Base-by-base conservation (phyloP, 805 yeast genomes). In the Lipomyces oligophaga region DNA sequence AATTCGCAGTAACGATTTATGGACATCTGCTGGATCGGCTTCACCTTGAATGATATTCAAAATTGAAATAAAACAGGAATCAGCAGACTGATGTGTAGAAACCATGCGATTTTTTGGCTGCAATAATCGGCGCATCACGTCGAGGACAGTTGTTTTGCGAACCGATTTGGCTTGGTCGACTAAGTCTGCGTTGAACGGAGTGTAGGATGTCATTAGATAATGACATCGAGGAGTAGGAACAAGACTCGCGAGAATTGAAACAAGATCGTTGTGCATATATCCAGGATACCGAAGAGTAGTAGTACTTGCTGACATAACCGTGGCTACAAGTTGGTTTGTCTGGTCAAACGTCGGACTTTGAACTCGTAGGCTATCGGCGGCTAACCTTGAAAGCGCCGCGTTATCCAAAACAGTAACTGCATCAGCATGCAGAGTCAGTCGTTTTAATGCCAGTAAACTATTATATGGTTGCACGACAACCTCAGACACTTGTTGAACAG, bases 391-490 rank as follows among this genome's bases (percentile, higher is more conserved):
- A 41, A 93, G 67, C 0, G 97, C 89, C 52, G 83, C 86, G 65
- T 93, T 93, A 63, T 93, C 97, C 60, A 89, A 83, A 4, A 90
- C 93, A n/a, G 87, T 73, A 35, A 85, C 81, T 2, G 87, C 82
- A 64, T 93, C 96, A 34, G 96, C 85, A 58, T 77, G 78, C 55
- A 87, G 93, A 4, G 86, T 82, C 50, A 93, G 72, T 57, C 97
- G 70, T 62, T 80, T 79, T 57, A 94, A 71, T 0, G 98, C 82
- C 43, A 93, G 67, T 18, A 93, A 73, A 0, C 95, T 82, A 64
- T 93, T 93, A 66, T 93, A 93, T 0, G 98, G 97, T 63, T 93
- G 97, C 3, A 94, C 96, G 16, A 94, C 97, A n/a, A 89, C 97
- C 59, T 90, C 97, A 1, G 95, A 83, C 0, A 86, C 82, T 49